These are phyloP conservation scores for Trametes coccinea DNA, from an alignment of 768 basidiomycete species.

Conservation along the genomic window DNA sequence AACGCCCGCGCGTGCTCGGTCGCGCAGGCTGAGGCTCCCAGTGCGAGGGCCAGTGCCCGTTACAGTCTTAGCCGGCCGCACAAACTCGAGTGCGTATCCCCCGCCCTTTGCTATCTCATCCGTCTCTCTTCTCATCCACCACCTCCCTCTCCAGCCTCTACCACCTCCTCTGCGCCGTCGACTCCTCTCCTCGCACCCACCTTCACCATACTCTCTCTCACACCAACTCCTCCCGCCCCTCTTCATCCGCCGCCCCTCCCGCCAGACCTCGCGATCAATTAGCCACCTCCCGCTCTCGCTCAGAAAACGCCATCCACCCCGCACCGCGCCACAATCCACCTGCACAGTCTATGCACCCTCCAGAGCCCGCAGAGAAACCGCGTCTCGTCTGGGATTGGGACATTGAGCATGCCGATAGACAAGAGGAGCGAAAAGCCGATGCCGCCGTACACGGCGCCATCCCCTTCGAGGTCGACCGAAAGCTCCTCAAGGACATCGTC, in stretches of 20 bases:
- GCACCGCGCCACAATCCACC: background rate
- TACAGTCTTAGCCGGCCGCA: constrained; percentile 16
- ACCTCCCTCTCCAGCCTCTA: constrained; percentile 23
- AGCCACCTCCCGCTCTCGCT: background rate
- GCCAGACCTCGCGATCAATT: constrained; percentile 4
- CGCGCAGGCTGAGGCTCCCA: constrained; percentile 6
- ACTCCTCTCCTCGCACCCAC: constrained; percentile 7
- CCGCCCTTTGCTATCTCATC: constrained; percentile 20
- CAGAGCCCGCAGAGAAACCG: constrained; percentile 7
- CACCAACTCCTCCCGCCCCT: background rate
- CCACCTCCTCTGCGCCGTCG: constrained; percentile 22
- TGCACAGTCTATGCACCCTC: background rate
- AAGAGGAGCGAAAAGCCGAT: constrained; percentile 63
- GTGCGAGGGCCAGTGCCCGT: background rate
- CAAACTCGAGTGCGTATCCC: constrained; percentile 26
- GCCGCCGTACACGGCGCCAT: constrained; percentile 58
- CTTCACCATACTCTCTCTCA: background rate
- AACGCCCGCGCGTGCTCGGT: constrained; percentile 2
- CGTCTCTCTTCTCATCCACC: constrained; percentile 24
- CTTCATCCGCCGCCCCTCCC: background rate
- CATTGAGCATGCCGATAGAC: constrained; percentile 68
- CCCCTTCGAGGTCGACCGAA: constrained; percentile 76
- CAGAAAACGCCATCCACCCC: constrained; percentile 2
- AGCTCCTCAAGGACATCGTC: constrained; percentile 74
- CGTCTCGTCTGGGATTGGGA: constrained; percentile 69